phyloP scores from a whole-genome alignment of 176 grass and related monocot species.

The Eleusine coracana region DNA sequence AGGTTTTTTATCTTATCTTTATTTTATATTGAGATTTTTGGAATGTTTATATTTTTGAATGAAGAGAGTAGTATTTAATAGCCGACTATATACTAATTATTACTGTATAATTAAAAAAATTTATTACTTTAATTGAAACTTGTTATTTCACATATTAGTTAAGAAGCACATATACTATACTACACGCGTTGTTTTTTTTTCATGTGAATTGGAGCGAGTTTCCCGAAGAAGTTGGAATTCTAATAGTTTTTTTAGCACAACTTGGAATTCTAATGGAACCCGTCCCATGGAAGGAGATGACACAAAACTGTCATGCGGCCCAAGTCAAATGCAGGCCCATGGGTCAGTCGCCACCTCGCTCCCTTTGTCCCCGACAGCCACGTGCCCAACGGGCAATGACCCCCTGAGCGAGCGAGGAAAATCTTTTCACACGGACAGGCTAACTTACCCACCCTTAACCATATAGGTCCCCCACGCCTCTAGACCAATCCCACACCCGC shows the following conservation, averaged over 20 bases:
- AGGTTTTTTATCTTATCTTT: too few relatives aligned
- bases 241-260: too few relatives aligned
- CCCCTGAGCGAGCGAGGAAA: background rate
- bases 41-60: too few relatives aligned
- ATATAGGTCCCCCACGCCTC: background rate
- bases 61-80: too few relatives aligned
- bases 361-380: conserved; percentile 41
- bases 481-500: conserved; percentile 25
- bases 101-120: too few relatives aligned
- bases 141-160: too few relatives aligned
- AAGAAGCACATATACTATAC: too few relatives aligned
- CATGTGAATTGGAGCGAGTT: background rate
- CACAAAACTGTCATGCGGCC: background rate
- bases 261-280: background rate
- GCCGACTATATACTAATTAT: background rate
- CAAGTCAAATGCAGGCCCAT: background rate
- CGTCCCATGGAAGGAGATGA: background rate
- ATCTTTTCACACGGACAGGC: background rate
- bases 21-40: too few relatives aligned
- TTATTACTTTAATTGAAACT: too few relatives aligned
- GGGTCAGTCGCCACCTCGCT: background rate
- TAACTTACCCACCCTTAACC: too few relatives aligned
- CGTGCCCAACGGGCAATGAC: background rate
- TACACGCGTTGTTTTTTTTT: background rate
- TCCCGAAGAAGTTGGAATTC: background rate